Evolutionary conservation across 2,329 filamentous ascomycete species (phyloP).

Genomic region (Emmonsia crescens): DNA sequence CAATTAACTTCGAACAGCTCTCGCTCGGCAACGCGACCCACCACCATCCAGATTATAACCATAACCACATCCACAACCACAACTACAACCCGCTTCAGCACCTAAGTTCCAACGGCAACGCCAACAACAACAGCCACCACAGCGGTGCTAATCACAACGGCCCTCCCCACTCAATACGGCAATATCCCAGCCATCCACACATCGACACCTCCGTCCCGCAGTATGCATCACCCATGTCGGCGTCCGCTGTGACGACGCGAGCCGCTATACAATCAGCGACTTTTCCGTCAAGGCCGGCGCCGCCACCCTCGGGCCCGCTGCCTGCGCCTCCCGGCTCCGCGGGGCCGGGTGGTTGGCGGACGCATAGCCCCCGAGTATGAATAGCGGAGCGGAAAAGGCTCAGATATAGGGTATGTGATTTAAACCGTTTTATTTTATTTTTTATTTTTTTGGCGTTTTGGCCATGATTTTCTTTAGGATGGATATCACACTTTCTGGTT

Average conservation of each 20-base stretch:
- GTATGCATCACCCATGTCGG: conserved; percentile 8
- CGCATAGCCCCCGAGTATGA: conserved; percentile 1
- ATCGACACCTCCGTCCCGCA: conserved; percentile 6
- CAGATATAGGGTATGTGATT: neutral
- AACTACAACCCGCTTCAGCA: neutral
- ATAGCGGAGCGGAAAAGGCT: neutral
- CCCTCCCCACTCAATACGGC: neutral
- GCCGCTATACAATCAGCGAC: conserved; percentile 42
- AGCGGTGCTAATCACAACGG: too few species aligned
- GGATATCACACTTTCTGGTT: too few species aligned
- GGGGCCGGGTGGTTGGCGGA: conserved; percentile 4
- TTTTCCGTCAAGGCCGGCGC: conserved; percentile 54
- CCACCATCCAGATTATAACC: conserved; percentile 5
- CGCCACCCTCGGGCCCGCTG: conserved; percentile 45
- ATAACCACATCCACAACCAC: too few species aligned
- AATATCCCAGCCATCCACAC: conserved; percentile 6
- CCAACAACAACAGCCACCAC: neutral
- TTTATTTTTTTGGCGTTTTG: neutral
- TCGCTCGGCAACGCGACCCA: conserved; percentile 20
- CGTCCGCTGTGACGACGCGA: conserved; percentile 16
- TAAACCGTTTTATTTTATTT: neutral
- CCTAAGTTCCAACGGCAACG: neutral
- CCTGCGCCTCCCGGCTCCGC: conserved; percentile 43
- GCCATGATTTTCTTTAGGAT: too few species aligned
- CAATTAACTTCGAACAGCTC: conserved; percentile 34